These are phyloP conservation scores for Thelonectria blattea DNA, from an alignment of 2,329 filamentous ascomycete species.

Conservation along the genomic window DNA sequence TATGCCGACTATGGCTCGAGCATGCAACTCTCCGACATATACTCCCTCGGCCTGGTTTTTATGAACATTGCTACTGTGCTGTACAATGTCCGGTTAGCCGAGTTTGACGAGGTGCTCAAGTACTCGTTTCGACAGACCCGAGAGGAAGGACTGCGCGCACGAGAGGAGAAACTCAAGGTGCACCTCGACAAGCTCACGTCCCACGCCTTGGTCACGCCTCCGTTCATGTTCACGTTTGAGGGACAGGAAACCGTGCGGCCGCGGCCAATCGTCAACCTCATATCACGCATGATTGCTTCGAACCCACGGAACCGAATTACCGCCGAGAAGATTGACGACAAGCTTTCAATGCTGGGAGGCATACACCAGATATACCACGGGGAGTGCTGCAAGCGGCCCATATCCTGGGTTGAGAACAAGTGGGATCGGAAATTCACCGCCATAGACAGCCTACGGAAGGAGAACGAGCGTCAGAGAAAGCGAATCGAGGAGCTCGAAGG, in stretches of 20 bases:
- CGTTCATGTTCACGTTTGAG: constrained; percentile 46
- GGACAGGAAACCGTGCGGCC: constrained; percentile 48
- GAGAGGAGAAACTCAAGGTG: constrained; percentile 44
- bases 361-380: constrained; percentile 56
- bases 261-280: constrained; percentile 48
- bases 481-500: constrained; percentile 46
- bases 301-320: constrained; percentile 42
- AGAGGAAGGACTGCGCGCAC: constrained; percentile 41
- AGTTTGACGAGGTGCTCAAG: constrained; percentile 48
- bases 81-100: constrained; percentile 47
- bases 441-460: constrained; percentile 39
- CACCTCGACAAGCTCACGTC: constrained; percentile 44
- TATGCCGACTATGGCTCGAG: constrained; percentile 46
- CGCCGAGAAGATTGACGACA: constrained; percentile 47
- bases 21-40: constrained; percentile 56
- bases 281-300: constrained; percentile 43
- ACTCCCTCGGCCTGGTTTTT: constrained; percentile 54
- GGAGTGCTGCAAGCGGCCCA: constrained; percentile 50
- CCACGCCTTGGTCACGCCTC: constrained; percentile 44
- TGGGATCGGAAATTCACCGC: constrained; percentile 45
- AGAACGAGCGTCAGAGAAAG: constrained; percentile 43
- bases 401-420: constrained; percentile 44
- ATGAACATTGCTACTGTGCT: constrained; percentile 52
- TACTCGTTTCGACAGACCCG: constrained; percentile 37
- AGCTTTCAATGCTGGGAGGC: constrained; percentile 52